Evolutionary conservation across 2,329 filamentous ascomycete genomes (phyloP).

Genomic region (Penicillium oxalicum): DNA sequence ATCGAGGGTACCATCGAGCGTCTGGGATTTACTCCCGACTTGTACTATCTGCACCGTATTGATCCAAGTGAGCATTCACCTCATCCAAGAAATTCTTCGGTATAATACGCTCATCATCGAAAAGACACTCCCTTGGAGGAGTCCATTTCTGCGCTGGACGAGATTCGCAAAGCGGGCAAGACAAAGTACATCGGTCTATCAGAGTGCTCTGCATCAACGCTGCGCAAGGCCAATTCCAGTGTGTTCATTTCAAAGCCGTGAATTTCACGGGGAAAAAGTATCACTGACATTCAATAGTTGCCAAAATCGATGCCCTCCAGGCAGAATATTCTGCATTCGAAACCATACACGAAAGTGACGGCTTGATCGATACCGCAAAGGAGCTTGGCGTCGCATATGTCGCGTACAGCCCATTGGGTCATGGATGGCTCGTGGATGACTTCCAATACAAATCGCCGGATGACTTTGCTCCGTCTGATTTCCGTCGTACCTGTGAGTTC

Average conservation of each 20-base stretch:
- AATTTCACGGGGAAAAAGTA: no score
- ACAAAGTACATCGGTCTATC: constrained; percentile 47
- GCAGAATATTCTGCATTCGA: constrained; percentile 45
- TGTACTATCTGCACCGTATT: constrained; percentile 44
- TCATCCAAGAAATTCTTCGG: neutral
- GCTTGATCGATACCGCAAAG: constrained; percentile 38
- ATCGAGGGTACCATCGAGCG: constrained; percentile 47
- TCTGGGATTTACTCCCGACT: constrained; percentile 44
- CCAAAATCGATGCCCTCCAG: constrained; percentile 44
- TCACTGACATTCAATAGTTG: constrained; percentile 30
- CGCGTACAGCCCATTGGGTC: constrained; percentile 44
- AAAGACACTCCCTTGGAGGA: constrained; percentile 43
- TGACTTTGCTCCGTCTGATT: constrained; percentile 43
- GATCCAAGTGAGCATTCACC: constrained; percentile 35
- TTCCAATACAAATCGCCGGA: constrained; percentile 41
- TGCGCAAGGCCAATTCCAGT: constrained; percentile 44
- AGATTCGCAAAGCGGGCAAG: constrained; percentile 43
- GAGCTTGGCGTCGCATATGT: constrained; percentile 42
- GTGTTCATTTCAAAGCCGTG: constrained; percentile 2
- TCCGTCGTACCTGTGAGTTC: constrained; percentile 34
- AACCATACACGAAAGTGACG: constrained; percentile 37
- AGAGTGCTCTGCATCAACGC: constrained; percentile 42
- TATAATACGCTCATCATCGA: neutral
- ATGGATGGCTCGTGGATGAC: constrained; percentile 45
- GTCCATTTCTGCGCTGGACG: constrained; percentile 44